Evolutionary conservation across 768 basidiomycete species (phyloP).

Genomic region (Hypholoma sublateritium): DNA sequence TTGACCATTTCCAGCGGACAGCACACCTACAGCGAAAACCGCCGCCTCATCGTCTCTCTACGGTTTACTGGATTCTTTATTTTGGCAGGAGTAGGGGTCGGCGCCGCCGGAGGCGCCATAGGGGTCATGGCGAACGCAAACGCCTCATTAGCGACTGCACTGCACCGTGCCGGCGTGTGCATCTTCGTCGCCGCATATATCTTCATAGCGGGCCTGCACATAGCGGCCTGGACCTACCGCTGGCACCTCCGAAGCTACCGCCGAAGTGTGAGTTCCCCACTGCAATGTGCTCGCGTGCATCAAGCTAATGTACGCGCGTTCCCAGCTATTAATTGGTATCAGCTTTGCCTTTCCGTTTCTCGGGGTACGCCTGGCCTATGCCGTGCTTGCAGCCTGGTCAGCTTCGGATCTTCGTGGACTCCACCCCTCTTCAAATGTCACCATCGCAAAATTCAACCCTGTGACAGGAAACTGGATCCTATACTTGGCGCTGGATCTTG

Average conservation of each 20-base stretch:
- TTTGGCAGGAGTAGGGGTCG: conserved; percentile 40
- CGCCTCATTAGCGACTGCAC: conserved; percentile 31
- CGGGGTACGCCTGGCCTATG: conserved; percentile 55
- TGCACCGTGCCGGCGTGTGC: conserved; percentile 43
- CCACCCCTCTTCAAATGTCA: conserved; percentile 34
- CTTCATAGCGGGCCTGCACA: conserved; percentile 36
- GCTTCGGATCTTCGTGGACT: conserved; percentile 43
- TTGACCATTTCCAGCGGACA: conserved; percentile 37
- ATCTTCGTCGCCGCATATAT: conserved; percentile 43
- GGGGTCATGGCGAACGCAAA: conserved; percentile 36
- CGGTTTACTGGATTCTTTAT: conserved; percentile 35
- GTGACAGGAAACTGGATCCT: conserved; percentile 56
- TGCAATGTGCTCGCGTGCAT: not conserved
- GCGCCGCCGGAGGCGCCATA: conserved; percentile 46
- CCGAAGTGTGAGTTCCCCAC: conserved; percentile 35
- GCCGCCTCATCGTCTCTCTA: conserved; percentile 37
- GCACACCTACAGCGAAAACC: conserved; percentile 50
- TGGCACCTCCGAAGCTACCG: conserved; percentile 47
- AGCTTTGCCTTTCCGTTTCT: conserved; percentile 59
- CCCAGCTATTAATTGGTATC: conserved; percentile 57
- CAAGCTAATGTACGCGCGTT: not conserved
- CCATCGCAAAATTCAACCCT: conserved; percentile 56
- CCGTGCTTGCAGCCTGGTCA: conserved; percentile 59
- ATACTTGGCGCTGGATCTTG: conserved; percentile 56
- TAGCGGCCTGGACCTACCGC: conserved; percentile 45